Base-by-base conservation (phyloP, 1,284 basidiomycete genomes). In the Malassezia yamatoensis region DNA sequence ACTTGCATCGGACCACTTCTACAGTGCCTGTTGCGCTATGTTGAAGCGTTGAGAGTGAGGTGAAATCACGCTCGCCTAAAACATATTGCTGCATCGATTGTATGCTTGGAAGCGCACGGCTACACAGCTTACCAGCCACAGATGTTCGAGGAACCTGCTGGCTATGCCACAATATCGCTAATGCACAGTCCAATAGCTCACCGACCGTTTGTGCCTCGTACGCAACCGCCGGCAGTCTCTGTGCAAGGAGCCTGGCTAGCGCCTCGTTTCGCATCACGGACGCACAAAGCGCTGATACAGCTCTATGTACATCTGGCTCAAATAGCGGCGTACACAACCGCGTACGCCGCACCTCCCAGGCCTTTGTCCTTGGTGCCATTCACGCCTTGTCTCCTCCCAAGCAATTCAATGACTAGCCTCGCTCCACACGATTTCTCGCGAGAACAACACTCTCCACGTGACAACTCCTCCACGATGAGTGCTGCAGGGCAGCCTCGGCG, bases 1-100 rank as follows among this genome's bases (percentile, higher is more conserved):
- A 52, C 13, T 65, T 62, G 51, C 62, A 67, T 21, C 69, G 67
- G 49, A 72, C 68, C 41, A 74, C 60, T 34, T 74, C 71, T 45
- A 68, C 66, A 8, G 65, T 58, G 38, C 67, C 68, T 1, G 62
- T 63, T 0, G 67, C 64, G 38, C 68, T 60, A 42, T 65, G 63
- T 35, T 70, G 68, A 10, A 70, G 58, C 21, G 66, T 64, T 21
- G 58, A 63, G 54, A 67, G 48, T 12, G 66, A 53, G 49, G 62
- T 54, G 61, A 70, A 70, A 50, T 70, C 68, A 33, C 59, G 49
- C 24, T 66, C 62, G 18, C 20, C 54, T 29, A 49, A 20, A n/a
- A 12, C 38, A 15, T 36, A 15, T n/a, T n/a, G 6, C 13, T n/a
- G 10, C 36, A 49, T 12, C 10, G 24, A 21, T 1, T n/a, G 13